Evolutionary conservation across 2,329 filamentous ascomycete genomes (phyloP).

Genomic region (Parastagonospora avenae): DNA sequence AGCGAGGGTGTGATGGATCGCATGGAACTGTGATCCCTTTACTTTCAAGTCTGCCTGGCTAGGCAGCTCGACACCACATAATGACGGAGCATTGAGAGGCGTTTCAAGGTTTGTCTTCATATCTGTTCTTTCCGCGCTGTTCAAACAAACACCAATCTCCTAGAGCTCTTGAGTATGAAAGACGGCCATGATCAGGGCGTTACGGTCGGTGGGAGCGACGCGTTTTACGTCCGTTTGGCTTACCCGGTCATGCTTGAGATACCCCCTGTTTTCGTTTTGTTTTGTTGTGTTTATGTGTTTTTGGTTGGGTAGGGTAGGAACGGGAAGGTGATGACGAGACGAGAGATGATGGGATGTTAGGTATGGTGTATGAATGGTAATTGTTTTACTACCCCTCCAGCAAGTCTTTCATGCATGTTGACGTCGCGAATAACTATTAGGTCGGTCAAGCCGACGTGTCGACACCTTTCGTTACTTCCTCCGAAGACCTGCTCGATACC

Average conservation of each 20-base stretch:
- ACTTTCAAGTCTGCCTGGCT: neutral
- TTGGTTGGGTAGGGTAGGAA: neutral
- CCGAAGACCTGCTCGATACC: too few species aligned
- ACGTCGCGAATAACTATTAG: too few species aligned
- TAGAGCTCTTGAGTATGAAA: constrained; percentile 20
- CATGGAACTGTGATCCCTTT: constrained; percentile 56
- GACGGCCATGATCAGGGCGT: constrained; percentile 20
- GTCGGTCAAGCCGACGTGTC: too few species aligned
- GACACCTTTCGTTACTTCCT: too few species aligned
- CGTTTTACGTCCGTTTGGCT: constrained; percentile 16
- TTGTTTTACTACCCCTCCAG: too few species aligned
- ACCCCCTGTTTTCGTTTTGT: constrained; percentile 14
- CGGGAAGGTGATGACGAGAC: neutral
- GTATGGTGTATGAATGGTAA: too few species aligned
- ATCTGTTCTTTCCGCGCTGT: neutral
- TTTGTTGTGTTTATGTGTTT: neutral
- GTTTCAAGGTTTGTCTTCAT: neutral
- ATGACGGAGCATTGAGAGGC: neutral
- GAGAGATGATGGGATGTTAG: neutral
- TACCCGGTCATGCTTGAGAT: constrained; percentile 25
- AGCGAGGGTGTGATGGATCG: constrained; percentile 60
- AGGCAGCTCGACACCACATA: neutral
- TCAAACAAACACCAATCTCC: constrained; percentile 6
- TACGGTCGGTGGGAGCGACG: constrained; percentile 32
- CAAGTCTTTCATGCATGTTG: too few species aligned